These are phyloP conservation scores for Talaromyces amestolkiae DNA, from an alignment of 2,329 filamentous ascomycete genomes.

Conservation along the genomic window DNA sequence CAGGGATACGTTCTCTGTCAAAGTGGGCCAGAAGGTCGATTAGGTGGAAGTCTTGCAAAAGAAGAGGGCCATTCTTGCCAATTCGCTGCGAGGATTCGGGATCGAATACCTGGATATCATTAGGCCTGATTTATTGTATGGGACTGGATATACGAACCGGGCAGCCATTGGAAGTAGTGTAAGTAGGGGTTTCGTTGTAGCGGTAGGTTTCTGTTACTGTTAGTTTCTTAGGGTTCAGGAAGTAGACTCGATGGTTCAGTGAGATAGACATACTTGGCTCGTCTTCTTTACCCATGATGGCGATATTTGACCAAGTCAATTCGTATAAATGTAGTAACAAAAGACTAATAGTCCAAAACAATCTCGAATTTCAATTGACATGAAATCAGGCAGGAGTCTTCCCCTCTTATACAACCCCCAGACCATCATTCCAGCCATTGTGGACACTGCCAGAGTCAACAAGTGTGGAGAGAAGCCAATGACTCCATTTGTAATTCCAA, in stretches of 20 bases:
- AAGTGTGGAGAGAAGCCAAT: background rate
- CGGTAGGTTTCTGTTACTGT: constrained; percentile 41
- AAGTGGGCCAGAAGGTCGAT: constrained; percentile 58
- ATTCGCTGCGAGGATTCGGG: constrained; percentile 54
- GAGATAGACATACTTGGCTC: constrained; percentile 29
- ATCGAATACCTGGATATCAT: constrained; percentile 44
- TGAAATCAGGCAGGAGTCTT: background rate
- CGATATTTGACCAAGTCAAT: background rate
- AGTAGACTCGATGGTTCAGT: background rate
- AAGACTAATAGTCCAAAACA: background rate
- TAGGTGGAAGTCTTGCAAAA: constrained; percentile 65
- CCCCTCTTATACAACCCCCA: background rate
- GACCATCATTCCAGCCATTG: background rate
- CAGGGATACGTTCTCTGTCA: constrained; percentile 42
- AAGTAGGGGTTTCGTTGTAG: constrained; percentile 59
- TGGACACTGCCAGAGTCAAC: background rate
- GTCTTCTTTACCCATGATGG: constrained; percentile 39
- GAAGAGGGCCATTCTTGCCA: constrained; percentile 57
- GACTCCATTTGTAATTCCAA: background rate
- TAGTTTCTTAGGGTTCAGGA: background rate
- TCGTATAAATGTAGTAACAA: background rate
- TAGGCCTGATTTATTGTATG: background rate
- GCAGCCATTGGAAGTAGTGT: constrained; percentile 60
- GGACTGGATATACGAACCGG: constrained; percentile 34
- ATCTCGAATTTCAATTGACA: background rate